Base-by-base conservation (phyloP, 768 basidiomycete species). In the Hygrocybe punicea region DNA sequence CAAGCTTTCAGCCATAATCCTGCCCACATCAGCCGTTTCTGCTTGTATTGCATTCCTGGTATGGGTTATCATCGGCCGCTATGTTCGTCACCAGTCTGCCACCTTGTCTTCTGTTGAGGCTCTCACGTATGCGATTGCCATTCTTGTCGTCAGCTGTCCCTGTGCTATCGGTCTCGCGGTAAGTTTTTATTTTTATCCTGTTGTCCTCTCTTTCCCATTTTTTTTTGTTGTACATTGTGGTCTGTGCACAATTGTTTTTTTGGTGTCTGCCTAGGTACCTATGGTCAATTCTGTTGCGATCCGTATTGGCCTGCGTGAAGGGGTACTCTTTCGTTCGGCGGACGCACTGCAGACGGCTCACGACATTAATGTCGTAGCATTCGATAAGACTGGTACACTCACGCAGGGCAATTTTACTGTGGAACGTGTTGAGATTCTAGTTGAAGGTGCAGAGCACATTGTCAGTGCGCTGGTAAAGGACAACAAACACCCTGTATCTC, bases 321-420 rank as follows among this genome's bases (percentile, higher is more conserved):
- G 67, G 29, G 48, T 66, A 66, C 71, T 50, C 71, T 76, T 53
- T 67, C 75, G 57, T 65, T 76, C 40, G 64, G 78, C 42, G 2
- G 72, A 77, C 50, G 76, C 76, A 6, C 77, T 82, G 60, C 74
- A 81, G 58, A 65, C 65, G 19, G 74, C 78, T 9, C 71, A 74
- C n/a, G 66, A 73, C 45, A 68, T 79, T 53, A 69, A 74, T 34
- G 71, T 74, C 50, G 73, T 79, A 29, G 81, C 78, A 2, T 79
- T 84, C 55, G 84, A 85, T 69, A 85, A 85, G 73, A 84, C 83
- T 0, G 83, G 83, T 1, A 84, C 83, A 13, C 69, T 84, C 51
- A 81, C 83, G 1, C 60, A 67, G 46, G 79, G 79, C 10, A 62
- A 73, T 51, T 71, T 77, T 25, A 62, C 68, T 0, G 76, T 81